These are phyloP conservation scores for Cyberlindnera xylosilytica DNA, from an alignment of 805 yeast species.

Conservation along the genomic window DNA sequence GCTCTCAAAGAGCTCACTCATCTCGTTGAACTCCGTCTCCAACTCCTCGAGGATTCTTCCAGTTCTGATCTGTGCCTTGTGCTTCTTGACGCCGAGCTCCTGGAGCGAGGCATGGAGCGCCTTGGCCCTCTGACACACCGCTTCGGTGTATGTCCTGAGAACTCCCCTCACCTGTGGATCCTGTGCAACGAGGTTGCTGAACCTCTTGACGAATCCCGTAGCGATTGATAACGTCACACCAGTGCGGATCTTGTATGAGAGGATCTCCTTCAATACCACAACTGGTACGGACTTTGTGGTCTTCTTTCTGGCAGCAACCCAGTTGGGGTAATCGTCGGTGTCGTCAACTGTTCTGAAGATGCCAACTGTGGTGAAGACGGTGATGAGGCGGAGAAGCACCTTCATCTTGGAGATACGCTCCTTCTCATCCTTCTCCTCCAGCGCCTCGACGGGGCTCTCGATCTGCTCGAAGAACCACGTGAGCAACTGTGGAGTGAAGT, in stretches of 20 bases:
- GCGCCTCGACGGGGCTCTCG: slow-evolving; percentile 29
- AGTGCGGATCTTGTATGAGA: slow-evolving; percentile 37
- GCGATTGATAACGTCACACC: slow-evolving; percentile 39
- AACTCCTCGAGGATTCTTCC: slow-evolving; percentile 50
- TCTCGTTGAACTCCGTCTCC: slow-evolving; percentile 33
- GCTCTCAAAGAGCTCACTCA: slow-evolving; percentile 38
- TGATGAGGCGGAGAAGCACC: slow-evolving; percentile 45
- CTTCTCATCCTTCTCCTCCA: slow-evolving; percentile 38
- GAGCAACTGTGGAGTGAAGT: slow-evolving; percentile 50
- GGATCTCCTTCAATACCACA: slow-evolving; percentile 42
- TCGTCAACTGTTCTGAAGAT: slow-evolving; percentile 47
- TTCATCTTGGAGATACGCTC: slow-evolving; percentile 41
- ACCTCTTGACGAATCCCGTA: slow-evolving; percentile 48
- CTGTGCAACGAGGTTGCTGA: slow-evolving; percentile 32
- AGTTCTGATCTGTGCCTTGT: slow-evolving; percentile 58
- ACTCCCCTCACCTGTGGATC: slow-evolving; percentile 29
- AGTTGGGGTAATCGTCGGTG: slow-evolving; percentile 43
- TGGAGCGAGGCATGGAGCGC: slow-evolving; percentile 35
- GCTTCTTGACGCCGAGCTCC: slow-evolving; percentile 38
- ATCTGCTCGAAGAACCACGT: slow-evolving; percentile 41
- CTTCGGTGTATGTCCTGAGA: slow-evolving; percentile 41
- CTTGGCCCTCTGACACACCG: slow-evolving; percentile 36
- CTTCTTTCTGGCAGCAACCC: slow-evolving; percentile 33
- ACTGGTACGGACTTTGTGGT: slow-evolving; percentile 39
- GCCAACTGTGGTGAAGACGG: slow-evolving; percentile 59